phyloP scores from a whole-genome alignment of 2,329 filamentous ascomycete genomes.

The Venturia asperata region DNA sequence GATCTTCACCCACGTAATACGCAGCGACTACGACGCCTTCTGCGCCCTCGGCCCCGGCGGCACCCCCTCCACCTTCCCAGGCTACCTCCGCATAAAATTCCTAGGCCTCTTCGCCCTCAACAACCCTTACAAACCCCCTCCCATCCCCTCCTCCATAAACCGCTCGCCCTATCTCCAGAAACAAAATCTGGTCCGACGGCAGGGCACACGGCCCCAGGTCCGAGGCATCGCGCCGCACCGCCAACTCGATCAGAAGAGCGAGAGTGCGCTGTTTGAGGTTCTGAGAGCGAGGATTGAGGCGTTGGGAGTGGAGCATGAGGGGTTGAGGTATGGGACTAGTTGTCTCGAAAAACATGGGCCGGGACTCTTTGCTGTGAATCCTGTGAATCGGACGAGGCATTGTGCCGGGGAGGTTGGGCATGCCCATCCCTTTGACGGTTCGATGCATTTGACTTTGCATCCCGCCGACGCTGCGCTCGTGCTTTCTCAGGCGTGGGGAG shows the following conservation, averaged over 20 bases:
- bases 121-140: conserved; percentile 58
- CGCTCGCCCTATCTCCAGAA: conserved; percentile 5
- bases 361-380: conserved; percentile 62
- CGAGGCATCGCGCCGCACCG: conserved; percentile 75
- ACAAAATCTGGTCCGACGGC: conserved; percentile 51
- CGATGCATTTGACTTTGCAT: conserved; percentile 73
- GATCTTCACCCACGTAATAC: conserved; percentile 38
- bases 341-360: conserved; percentile 79
- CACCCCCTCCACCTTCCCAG: conserved; percentile 64
- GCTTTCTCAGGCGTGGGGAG: conserved; percentile 70
- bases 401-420: conserved; percentile 79
- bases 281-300: conserved; percentile 48
- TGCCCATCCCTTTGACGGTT: conserved; percentile 68
- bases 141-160: conserved; percentile 54
- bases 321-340: conserved; percentile 50
- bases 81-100: conserved; percentile 67
- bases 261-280: conserved; percentile 46
- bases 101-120: conserved; percentile 64
- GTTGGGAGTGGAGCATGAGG: conserved; percentile 28
- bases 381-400: conserved; percentile 52
- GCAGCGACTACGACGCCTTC: conserved; percentile 69
- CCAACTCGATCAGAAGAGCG: conserved; percentile 62
- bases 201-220: conserved; percentile 58
- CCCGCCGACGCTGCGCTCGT: conserved; percentile 68
- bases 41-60: conserved; percentile 72